Evolutionary conservation across 257 asterid species (phyloP), one percentile per base, ranked within the genome.

Genomic region (Verbena officinalis): DNA sequence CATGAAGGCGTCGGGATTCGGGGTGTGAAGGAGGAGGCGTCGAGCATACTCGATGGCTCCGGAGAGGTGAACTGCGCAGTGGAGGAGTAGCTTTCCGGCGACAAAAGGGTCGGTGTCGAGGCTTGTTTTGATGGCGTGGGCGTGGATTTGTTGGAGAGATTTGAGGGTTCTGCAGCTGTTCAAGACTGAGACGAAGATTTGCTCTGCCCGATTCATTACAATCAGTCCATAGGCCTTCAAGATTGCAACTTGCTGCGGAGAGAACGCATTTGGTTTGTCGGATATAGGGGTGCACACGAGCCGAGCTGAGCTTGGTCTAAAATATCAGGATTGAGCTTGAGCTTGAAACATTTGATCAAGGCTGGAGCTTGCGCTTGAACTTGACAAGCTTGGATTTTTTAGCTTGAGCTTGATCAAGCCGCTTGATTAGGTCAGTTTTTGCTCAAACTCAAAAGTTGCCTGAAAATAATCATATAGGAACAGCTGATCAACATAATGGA

Each of bases 1-100:
- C 95, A 89, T 89, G 91, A 89, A 89, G 24, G 81, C 55, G 69
- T 92, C 97, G 21, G 96, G 84, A 59, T 79, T 73, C 4, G 75
- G 84, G 65, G 73, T 14, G 77, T 55, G 62, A 48, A 19, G 64
- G 31, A 89, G 81, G 67, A 92, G 76, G 64, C 74, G 81, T 30
- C 62, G 72, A 39, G 95, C 91, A 48, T 92, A 82, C 54, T 78
- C 75, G 55, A 84, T 82, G 20, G 88, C 80, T 54, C 62, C 84
- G 19, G 84, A 49, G 67, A 92, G 82, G 33, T 75, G 62, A 30
- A 83, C 79, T 40, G 90, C 78, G 79, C 87, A 85, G 67, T 80
- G 86, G 66, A 84, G 86, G 65, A 89, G 58, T 19, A 92, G 76
- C 73, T 85, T 89, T 14, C 91, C 97, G 82, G 85, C 77, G 64